A percentile compares a stretch with the other conserved stretches of the same genome.
phyloP scores from a whole-genome alignment of 2,329 filamentous ascomycete genomes.

The Parafenestella ontariensis region DNA sequence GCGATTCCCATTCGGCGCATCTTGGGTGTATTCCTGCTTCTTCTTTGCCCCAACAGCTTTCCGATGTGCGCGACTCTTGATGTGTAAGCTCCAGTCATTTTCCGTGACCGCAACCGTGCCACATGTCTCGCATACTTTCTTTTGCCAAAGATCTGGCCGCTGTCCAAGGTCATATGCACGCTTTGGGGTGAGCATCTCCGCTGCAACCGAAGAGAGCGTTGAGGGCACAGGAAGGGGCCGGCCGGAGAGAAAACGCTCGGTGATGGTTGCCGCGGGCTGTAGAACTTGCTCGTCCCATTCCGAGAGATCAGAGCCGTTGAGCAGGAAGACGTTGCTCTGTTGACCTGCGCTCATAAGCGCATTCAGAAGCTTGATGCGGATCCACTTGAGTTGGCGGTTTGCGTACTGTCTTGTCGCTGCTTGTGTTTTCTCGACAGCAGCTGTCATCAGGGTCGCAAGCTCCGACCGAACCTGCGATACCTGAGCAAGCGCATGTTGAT shows the following conservation, averaged over 20 bases:
- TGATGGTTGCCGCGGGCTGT: conserved; percentile 68
- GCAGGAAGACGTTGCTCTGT: conserved; percentile 70
- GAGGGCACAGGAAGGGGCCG: conserved; percentile 61
- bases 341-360: conserved; percentile 65
- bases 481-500: conserved; percentile 56
- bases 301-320: conserved; percentile 77
- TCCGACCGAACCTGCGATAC: conserved; percentile 45
- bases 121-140: conserved; percentile 75
- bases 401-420: conserved; percentile 87
- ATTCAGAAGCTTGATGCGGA: conserved; percentile 79
- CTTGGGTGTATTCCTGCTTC: conserved; percentile 28
- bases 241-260: conserved; percentile 66
- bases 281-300: conserved; percentile 71
- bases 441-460: conserved; percentile 62
- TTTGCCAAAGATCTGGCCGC: conserved; percentile 55
- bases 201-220: conserved; percentile 63
- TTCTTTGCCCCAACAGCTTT: conserved; percentile 41
- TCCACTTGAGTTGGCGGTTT: conserved; percentile 84
- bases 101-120: conserved; percentile 62
- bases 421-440: conserved; percentile 77
- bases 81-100: conserved; percentile 65
- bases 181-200: conserved; percentile 64
- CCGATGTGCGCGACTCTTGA: conserved; percentile 62
- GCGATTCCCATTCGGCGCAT: neutral
- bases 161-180: conserved; percentile 56